Percentiles rank a stretch among this genome's conserved stretches.
Evolutionary conservation across 352 stramenopile genomes (phyloP).

Genomic region (Phytophthora kernoviae): DNA sequence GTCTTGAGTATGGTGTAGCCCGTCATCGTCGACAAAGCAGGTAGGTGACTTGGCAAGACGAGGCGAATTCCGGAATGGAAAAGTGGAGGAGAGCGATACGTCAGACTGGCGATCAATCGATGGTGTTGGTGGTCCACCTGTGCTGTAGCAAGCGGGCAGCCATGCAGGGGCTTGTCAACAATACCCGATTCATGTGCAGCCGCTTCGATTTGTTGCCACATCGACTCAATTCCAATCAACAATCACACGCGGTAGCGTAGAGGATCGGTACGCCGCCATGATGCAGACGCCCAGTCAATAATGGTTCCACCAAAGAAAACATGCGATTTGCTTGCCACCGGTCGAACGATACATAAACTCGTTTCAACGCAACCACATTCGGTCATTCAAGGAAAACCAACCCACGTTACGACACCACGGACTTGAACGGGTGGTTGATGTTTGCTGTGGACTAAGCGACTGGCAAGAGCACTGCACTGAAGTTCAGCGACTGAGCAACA

Average conservation of each 20-base stretch:
- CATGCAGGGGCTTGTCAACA: not conserved
- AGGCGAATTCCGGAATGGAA: slow-evolving; percentile 27
- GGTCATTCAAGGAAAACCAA: no score
- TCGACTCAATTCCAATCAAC: slow-evolving; percentile 1
- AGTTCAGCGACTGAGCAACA: not conserved
- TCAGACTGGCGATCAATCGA: not conserved
- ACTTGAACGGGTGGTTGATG: not conserved
- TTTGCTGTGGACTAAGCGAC: not conserved
- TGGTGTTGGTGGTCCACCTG: not conserved
- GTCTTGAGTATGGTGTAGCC: slow-evolving; percentile 40
- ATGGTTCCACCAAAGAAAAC: not conserved
- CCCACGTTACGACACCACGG: no score
- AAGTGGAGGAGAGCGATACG: slow-evolving; percentile 6
- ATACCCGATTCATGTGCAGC: not conserved
- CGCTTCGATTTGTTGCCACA: not conserved
- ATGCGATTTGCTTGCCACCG: not conserved
- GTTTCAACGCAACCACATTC: not conserved
- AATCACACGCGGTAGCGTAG: not conserved
- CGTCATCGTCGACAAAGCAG: slow-evolving; percentile 17
- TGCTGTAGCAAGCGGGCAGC: not conserved
- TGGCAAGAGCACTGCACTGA: not conserved
- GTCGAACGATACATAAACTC: no score
- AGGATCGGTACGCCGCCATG: not conserved
- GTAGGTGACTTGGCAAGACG: slow-evolving; percentile 7
- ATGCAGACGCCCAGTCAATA: not conserved